These are phyloP conservation scores for Fusarium succisae DNA, from an alignment of 2,329 filamentous ascomycete genomes.

Conservation along the genomic window DNA sequence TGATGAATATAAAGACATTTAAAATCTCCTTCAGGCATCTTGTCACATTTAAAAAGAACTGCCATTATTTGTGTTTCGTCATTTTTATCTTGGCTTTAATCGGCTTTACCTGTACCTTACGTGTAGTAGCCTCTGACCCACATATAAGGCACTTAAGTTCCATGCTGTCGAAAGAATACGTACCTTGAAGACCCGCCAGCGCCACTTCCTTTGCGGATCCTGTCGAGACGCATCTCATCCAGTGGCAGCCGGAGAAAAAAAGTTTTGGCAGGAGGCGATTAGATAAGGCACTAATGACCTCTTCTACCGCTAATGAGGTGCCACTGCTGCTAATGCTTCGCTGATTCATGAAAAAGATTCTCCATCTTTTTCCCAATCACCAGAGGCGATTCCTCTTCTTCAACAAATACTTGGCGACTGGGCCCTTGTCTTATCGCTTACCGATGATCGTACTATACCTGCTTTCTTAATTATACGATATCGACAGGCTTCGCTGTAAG, in stretches of 20 bases:
- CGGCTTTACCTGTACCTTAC: background rate
- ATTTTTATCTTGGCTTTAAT: background rate
- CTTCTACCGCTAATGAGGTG: background rate
- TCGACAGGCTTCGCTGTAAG: slow-evolving; percentile 4
- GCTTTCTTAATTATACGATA: background rate
- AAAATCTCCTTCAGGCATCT: background rate
- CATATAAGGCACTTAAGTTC: background rate
- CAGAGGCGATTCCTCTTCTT: slow-evolving; percentile 11
- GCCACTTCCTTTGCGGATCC: slow-evolving; percentile 14
- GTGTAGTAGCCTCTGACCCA: background rate
- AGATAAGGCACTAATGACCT: slow-evolving; percentile 1
- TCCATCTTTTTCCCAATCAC: slow-evolving; percentile 11
- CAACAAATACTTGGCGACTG: background rate
- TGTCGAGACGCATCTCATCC: background rate
- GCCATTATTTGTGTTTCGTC: background rate
- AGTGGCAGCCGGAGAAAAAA: slow-evolving; percentile 32
- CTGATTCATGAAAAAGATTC: slow-evolving; percentile 36
- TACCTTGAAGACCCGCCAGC: slow-evolving; percentile 8
- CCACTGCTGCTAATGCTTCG: slow-evolving; percentile 2
- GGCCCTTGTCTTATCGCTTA: background rate
- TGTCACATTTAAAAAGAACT: background rate
- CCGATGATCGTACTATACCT: background rate
- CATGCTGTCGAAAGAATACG: background rate
- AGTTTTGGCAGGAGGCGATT: slow-evolving; percentile 22
- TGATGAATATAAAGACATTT: slow-evolving; percentile 9